phyloP scores from a whole-genome alignment of 1,284 basidiomycete genomes.

The Hypsizygus ulmarius region DNA sequence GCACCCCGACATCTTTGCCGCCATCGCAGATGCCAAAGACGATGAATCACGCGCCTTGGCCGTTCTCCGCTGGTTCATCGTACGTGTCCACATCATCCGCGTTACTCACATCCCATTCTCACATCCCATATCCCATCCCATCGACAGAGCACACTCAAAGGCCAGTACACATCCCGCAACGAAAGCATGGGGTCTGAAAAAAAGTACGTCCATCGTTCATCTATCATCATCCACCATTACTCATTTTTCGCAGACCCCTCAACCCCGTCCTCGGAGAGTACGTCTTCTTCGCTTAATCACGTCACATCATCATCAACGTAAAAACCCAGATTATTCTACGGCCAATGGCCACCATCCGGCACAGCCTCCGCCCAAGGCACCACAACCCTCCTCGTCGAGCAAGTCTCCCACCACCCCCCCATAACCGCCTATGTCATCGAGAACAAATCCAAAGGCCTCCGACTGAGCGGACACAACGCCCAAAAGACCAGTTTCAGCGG shows the following conservation, averaged over 20 bases:
- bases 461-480: conserved; percentile 87
- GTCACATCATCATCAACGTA: conserved; percentile 1
- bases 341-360: conserved; percentile 81
- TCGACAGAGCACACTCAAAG: conserved; percentile 80
- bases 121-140: background rate
- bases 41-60: conserved; percentile 72
- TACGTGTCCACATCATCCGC: background rate
- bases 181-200: conserved; percentile 96
- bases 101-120: conserved; percentile 1
- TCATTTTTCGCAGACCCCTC: conserved; percentile 60
- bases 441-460: conserved; percentile 80
- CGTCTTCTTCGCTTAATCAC: conserved; percentile 29
- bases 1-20: conserved; percentile 79
- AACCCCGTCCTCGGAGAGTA: conserved; percentile 95
- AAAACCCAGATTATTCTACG: conserved; percentile 76
- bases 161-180: conserved; percentile 91
- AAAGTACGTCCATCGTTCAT: conserved; percentile 55
- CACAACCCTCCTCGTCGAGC: conserved; percentile 89
- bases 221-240: conserved; percentile 9
- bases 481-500: conserved; percentile 95
- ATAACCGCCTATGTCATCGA: conserved; percentile 85
- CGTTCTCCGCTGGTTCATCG: conserved; percentile 45
- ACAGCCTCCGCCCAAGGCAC: conserved; percentile 61
- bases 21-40: conserved; percentile 74
- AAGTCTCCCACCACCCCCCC: conserved; percentile 94